Base-by-base conservation (phyloP, 169 alveolate species). In the Sarcocystis neurona region DNA sequence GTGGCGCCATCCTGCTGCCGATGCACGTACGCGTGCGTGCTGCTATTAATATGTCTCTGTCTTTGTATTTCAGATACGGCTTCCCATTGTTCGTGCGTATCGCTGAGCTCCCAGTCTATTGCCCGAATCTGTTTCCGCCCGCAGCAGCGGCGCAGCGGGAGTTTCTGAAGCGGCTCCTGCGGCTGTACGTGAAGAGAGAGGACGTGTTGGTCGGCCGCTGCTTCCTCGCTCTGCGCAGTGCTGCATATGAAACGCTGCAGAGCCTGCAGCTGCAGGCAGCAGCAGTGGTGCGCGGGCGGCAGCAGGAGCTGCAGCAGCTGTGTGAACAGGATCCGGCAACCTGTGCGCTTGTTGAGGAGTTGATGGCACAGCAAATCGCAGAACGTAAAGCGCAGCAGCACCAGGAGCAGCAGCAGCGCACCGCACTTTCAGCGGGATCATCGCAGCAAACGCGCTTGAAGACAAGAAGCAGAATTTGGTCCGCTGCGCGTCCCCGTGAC, bases 111-210 rank as follows among this genome's bases (percentile, higher is more conserved):
- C 82, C 82, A 15, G 23, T 3, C 58, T 72, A 72, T 32, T 72
- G 82, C 27, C 82, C 82, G n/a, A 72, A 72, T 53, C 82, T 72
- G 58, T 72, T 72, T 53, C 82, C 82, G n/a, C 82, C 53, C 3
- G 82, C 34, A 10, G 34, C 43, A 18, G 82, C 56, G 32, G 6
- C 15, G 30, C 6, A 72, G 18, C 2, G 6, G 32, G 82, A 72
- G 34, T 39, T 6, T 43, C 53, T 72, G 58, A 27, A 39, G 56
- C 56, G 5, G 15, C 27, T 5, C 34, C 23, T 72, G 82, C 20
- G 43, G 56, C 2, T 53, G 53, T 72, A 72, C 56, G 46, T 72
- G 34, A 18, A 43, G 56, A 37, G 2, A n/a, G 82, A 72, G 8
- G 82, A 37, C 56, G 82, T 39, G n/a, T 53, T 72, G 1, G 15